Conservation (phyloP, 345 rosid genomes). For the Syzygium grande region DNA sequence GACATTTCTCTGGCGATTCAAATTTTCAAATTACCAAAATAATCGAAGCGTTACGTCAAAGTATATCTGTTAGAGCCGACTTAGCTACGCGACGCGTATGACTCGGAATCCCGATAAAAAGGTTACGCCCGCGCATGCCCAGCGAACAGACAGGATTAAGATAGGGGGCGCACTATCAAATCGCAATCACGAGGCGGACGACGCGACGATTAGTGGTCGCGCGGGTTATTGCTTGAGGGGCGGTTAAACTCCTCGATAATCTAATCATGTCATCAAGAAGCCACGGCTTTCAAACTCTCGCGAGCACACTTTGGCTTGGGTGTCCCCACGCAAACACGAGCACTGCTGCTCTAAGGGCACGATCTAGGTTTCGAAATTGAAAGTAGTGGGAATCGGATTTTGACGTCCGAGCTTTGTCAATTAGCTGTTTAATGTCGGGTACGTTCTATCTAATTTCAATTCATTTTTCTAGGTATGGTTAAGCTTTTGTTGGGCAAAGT, state of each 20-base stretch:
- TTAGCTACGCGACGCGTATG: background rate
- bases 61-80: background rate
- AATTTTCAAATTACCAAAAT: background rate
- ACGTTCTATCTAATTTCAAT: background rate
- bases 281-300: background rate
- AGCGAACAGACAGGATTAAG: background rate
- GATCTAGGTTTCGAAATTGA: background rate
- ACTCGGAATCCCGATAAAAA: background rate
- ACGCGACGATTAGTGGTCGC: background rate
- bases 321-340: background rate
- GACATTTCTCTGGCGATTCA: background rate
- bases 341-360: background rate
- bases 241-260: background rate
- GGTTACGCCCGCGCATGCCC: background rate
- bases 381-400: background rate
- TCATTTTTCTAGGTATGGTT: background rate
- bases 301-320: background rate
- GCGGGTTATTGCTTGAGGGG: background rate
- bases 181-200: background rate
- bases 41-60: rapidly evolving
- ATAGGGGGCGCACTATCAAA: background rate
- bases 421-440: background rate
- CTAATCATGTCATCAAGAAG: background rate
- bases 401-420: background rate
- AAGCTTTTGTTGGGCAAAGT: background rate